Percentiles rank a stretch among this genome's conserved stretches.
phyloP scores from a whole-genome alignment of 306 rosid species.

The Rubus parviflorus region DNA sequence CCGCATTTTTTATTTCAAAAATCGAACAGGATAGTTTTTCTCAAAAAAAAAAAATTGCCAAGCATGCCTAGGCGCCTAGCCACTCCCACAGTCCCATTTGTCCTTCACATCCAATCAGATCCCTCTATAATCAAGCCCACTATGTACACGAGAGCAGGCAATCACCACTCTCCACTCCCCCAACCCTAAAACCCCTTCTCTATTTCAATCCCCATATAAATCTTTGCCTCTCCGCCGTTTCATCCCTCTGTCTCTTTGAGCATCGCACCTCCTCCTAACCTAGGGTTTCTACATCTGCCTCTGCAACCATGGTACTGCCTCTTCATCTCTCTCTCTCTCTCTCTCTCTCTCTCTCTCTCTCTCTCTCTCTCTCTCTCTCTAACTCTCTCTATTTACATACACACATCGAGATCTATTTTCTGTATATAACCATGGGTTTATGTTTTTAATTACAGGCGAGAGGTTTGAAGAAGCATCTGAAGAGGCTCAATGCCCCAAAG shows the following conservation, averaged over 20 bases:
- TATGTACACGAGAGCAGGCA: not conserved
- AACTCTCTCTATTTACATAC: no score
- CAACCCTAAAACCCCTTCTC: constrained; percentile 21
- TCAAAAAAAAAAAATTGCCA: no score
- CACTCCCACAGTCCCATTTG: not conserved
- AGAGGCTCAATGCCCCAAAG: constrained; percentile 79
- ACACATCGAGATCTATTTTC: not conserved
- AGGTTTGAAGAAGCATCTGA: constrained; percentile 76
- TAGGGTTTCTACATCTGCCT: constrained; percentile 14
- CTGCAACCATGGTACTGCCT: constrained; percentile 12
- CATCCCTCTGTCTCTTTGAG: not conserved
- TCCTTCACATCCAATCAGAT: not conserved
- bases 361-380: not conserved
- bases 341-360: not conserved
- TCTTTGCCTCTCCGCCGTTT: constrained; percentile 23
- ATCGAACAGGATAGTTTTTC: no score
- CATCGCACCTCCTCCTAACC: not conserved
- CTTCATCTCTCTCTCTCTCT: not conserved
- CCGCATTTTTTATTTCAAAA: no score
- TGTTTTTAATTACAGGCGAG: constrained; percentile 50
- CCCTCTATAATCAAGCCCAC: not conserved
- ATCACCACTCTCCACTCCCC: not conserved
- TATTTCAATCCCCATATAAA: constrained; percentile 5
- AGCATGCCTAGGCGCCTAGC: no score
- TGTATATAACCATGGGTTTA: not conserved